Base-by-base conservation (phyloP, 495 filamentous ascomycete species). In the Umbilicaria muhlenbergii region DNA sequence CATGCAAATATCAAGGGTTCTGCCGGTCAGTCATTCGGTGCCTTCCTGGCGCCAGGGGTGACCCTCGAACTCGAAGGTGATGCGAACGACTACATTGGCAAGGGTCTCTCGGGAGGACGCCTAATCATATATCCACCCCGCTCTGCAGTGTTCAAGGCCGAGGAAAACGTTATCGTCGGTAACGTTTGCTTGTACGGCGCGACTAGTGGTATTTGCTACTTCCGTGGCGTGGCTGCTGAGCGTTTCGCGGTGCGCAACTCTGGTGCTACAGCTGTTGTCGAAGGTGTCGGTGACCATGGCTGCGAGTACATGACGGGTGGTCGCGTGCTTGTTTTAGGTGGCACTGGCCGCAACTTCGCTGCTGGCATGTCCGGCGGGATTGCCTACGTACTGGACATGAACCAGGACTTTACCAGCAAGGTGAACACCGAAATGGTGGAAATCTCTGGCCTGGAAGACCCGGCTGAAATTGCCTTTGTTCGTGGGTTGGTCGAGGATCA, bases 271-370 rank as follows among this genome's bases (percentile, higher is more conserved):
- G 91, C 92, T 28, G 84, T 99, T 50, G 89, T 96, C 50, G 91
- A 99, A 66, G 91, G 92, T 63, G 78, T 94, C 42, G 91, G 91
- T 69, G 91, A 99, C 60, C 91, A 99, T 58, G 86, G 89, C 38
- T 96, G 89, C 58, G 91, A 99, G 68, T 99, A 99, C 74, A 99
- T 99, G 91, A 98, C 91, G 46, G 91, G 91, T 56, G 91, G 91
- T 56, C 86, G 92, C 58, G 77, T 96, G 33, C 67, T 99, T 45
- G 70, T 92, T 47, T 71, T 99, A 37, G 91, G 91, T 45, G 76
- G 80, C 54, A 94, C 86, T 54, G 91, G 91, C n/a, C 91, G 91
- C 49, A 99, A 99, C 72, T 99, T 99, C 55, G 91, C 92, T 55
- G 91, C 91, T 45, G 91, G 91, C 68, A 99, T 99, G 91, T 96